Evolutionary conservation across 805 yeast genomes (phyloP), one percentile per base, ranked within the genome.

Genomic region (Lipomyces mesembrius): DNA sequence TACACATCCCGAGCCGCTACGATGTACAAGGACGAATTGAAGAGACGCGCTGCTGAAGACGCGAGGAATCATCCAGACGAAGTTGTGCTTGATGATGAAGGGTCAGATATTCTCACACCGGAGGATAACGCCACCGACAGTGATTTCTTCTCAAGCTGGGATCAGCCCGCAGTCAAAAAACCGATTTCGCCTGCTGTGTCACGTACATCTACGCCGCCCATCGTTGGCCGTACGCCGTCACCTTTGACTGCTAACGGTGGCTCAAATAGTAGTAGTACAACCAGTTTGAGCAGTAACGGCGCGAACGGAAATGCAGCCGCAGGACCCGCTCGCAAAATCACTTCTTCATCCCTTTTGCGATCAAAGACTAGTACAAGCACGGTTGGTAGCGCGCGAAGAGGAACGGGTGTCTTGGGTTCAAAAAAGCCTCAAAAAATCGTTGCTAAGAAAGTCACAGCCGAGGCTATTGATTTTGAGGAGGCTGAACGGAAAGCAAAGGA

Each of bases 81-180:
- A 43, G 86, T 90, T 32, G 90, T 88, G 39, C 81, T 90, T 71
- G 91, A 86, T 58, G 71, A 69, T 60, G 63, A 37, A 11, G 69
- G 53, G 43, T 4, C 54, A 8, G 25, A 53, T 12, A 60, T 46
- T 4, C 64, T 53, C 35, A 37, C 66, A 37, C 34, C 58, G 12
- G 22, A 59, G 25, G 58, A 22, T 22, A 79, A 79, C 27, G 83
- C 81, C 58, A 72, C 55, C 37, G 84, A 83, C 32, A 97, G 92
- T 77, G 97, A 92, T 78, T 95, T 95, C 78, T 95, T 95, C 79
- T 85, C 95, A 62, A 88, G 87, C 76, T 93, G 97, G 95, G 91
- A 91, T 65, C 91, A 91, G 75, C 92, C 97, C n/a, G 79, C 81
- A 56, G 78, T 79, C 55, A 74, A 74, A 60, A 73, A 74, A 61